These are phyloP conservation scores for Pseudogymnoascus sp. DNA, from an alignment of 2,329 filamentous ascomycete species.

Conservation along the genomic window DNA sequence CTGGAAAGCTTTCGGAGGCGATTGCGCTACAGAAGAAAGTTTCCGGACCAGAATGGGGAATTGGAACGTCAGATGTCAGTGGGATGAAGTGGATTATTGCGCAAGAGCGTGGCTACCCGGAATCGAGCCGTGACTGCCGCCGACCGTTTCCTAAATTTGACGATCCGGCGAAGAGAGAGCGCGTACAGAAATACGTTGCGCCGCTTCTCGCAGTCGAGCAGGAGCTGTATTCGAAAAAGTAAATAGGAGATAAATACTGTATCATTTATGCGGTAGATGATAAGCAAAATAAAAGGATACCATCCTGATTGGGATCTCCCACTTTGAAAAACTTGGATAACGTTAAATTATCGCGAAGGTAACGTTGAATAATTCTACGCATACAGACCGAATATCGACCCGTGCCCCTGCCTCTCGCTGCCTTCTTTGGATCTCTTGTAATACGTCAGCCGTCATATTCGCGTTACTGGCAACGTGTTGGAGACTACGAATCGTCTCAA, in stretches of 20 bases:
- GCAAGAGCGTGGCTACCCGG: constrained; percentile 43
- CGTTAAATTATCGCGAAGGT: constrained; percentile 44
- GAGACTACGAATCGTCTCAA: constrained; percentile 36
- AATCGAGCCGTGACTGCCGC: constrained; percentile 42
- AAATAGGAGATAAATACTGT: background rate
- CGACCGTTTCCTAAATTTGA: constrained; percentile 44
- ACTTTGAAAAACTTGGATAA: background rate
- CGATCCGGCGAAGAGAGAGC: constrained; percentile 33
- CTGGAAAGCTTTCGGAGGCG: constrained; percentile 40
- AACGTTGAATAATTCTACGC: constrained; percentile 37
- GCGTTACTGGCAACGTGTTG: constrained; percentile 34
- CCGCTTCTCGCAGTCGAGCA: constrained; percentile 5
- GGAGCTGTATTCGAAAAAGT: background rate
- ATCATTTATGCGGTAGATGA: background rate
- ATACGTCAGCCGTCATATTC: constrained; percentile 31
- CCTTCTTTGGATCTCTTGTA: constrained; percentile 32
- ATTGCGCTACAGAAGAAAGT: constrained; percentile 42
- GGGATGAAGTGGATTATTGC: constrained; percentile 52
- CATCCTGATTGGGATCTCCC: background rate
- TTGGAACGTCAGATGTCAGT: constrained; percentile 50
- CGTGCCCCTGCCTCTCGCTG: constrained; percentile 31
- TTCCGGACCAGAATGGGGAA: constrained; percentile 45
- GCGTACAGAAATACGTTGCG: constrained; percentile 6
- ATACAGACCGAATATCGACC: constrained; percentile 33
- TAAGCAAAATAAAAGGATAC: background rate